phyloP scores from a whole-genome alignment of 73 alveolate genomes.

The Tetrahymena thermophila region DNA sequence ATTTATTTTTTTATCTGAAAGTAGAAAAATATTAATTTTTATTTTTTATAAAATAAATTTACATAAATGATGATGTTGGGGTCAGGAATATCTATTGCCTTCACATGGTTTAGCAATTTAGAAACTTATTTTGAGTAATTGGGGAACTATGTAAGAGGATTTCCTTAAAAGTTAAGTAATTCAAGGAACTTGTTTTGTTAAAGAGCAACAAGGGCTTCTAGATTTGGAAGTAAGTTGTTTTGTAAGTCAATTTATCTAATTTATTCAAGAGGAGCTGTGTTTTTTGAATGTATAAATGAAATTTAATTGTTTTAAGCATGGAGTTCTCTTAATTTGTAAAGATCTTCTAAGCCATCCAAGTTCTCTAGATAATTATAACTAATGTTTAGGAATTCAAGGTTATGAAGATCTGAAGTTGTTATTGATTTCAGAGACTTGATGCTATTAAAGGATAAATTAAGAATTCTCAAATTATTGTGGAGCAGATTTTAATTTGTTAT shows the following conservation, averaged over 20 bases:
- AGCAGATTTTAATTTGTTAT: neutral
- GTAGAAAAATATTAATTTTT: too few species aligned
- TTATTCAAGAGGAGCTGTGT: neutral
- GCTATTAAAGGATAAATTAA: neutral
- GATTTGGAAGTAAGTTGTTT: neutral
- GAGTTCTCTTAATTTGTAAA: neutral
- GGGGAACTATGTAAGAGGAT: neutral
- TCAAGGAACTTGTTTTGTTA: neutral
- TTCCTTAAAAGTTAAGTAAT: neutral
- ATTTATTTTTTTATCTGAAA: too few species aligned
- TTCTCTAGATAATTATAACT: neutral
- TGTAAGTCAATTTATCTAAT: neutral
- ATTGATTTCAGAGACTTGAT: neutral
- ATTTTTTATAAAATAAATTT: neutral
- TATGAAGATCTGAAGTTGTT: neutral
- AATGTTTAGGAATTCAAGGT: neutral
- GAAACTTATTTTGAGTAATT: neutral
- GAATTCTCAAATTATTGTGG: neutral
- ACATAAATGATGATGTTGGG: neutral
- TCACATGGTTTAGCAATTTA: neutral
- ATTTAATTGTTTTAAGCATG: neutral
- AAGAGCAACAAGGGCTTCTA: neutral
- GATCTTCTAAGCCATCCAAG: neutral
- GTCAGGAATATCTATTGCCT: neutral
- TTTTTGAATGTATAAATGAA: neutral